phyloP scores from a whole-genome alignment of 345 rosid genomes.

The Pistacia atlantica region DNA sequence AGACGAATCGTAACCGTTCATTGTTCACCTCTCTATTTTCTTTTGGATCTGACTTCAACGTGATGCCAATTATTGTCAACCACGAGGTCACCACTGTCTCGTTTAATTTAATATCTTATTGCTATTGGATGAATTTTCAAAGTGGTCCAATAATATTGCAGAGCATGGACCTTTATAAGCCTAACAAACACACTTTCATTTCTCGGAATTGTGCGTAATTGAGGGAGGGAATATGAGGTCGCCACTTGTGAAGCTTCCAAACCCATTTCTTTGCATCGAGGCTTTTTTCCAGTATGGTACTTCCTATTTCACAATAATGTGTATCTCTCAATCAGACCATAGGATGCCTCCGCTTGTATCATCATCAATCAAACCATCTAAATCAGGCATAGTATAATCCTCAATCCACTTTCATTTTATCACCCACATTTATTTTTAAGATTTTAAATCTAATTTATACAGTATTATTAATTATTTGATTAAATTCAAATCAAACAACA shows the following conservation, averaged over 20 bases:
- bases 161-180: too few species aligned
- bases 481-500: too few species aligned
- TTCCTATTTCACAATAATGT: neutral
- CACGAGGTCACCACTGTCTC: neutral
- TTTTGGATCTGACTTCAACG: neutral
- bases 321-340: neutral
- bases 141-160: neutral
- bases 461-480: too few species aligned
- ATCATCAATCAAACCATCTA: neutral
- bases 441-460: too few species aligned
- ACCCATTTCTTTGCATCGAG: neutral
- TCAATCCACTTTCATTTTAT: too few species aligned
- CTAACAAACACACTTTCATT: neutral
- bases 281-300: neutral
- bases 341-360: neutral
- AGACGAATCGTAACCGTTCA: neutral
- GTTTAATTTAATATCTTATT: neutral
- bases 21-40: too few species aligned
- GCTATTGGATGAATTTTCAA: neutral
- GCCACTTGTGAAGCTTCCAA: slow-evolving; percentile 16
- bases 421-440: too few species aligned
- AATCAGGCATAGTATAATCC: too few species aligned
- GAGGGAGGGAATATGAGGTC: slow-evolving; percentile 1
- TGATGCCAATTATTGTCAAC: neutral
- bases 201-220: neutral